These are phyloP conservation scores for Syzygium malaccense DNA, from an alignment of 441 rosid genomes.

Conservation along the genomic window DNA sequence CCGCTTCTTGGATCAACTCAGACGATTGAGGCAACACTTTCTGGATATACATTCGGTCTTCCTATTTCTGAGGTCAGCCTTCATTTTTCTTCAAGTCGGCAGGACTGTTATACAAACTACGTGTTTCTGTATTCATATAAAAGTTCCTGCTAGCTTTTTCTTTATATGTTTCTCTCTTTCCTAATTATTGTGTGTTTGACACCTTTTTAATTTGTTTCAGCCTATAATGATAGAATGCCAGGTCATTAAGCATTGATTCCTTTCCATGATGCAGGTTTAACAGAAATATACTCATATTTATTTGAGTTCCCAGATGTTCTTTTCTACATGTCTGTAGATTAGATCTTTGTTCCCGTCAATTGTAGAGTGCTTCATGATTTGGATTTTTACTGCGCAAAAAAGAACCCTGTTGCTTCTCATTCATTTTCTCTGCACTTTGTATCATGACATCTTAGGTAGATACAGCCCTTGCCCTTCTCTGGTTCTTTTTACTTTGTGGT, in stretches of 20 bases:
- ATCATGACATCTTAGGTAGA: background rate
- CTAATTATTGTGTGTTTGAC: background rate
- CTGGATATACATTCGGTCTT: constrained; percentile 88
- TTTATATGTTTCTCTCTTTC: background rate
- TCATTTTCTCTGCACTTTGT: background rate
- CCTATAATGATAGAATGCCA: background rate
- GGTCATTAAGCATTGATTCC: background rate
- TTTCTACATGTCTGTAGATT: background rate
- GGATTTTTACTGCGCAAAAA: background rate
- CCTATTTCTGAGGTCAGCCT: constrained; percentile 88
- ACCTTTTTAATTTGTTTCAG: background rate
- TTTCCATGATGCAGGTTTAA: background rate
- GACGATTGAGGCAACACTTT: constrained; percentile 66
- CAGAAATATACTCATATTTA: background rate
- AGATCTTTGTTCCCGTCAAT: background rate
- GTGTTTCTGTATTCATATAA: background rate
- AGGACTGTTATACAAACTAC: background rate
- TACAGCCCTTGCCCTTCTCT: background rate
- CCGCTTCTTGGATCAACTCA: constrained; percentile 96
- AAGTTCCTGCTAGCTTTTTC: background rate
- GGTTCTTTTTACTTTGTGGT: background rate
- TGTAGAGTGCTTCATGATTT: background rate
- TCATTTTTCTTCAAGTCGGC: constrained; percentile 7
- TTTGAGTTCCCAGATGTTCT: background rate
- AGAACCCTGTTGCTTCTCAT: background rate